Evolutionary conservation across 176 grass and related monocot genomes (phyloP), one percentile per base, ranked within the genome.

Genomic region (Tillandsia leiboldiana): DNA sequence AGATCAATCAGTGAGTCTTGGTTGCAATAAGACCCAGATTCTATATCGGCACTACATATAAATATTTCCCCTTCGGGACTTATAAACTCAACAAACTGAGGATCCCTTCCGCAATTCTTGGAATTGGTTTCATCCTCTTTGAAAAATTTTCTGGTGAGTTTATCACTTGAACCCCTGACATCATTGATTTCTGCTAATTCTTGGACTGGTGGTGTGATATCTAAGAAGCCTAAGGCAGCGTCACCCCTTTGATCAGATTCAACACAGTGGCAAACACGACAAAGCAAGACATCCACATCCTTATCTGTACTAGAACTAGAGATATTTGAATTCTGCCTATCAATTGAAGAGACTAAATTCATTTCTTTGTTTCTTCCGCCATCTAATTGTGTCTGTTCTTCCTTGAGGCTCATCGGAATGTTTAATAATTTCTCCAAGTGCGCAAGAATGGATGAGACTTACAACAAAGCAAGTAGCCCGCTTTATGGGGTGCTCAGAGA

Each of bases 31-130:
- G 77, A 77, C n/a, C 86, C 88, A 2, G 89, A 80, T 84, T 97
- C 93, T 1, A 87, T 49, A 12, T 92, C 93, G 20, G 73, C 67
- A 13, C 81, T 67, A 10, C 93, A 97, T 10, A 87, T 69, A 51
- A 97, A 97, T 70, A 92, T 85, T 66, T 97, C 89, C 33, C 93
- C 93, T 18, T 85, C 77, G 1, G 93, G 93, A 79, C 93, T 85
- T 49, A 85, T 14, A 22, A 97, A 88, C 79, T 97, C 73, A 1
- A 97, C 59, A 75, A 84, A 74, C 8, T 58, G 50, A 20, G 73
- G 26, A 42, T 51, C 64, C 17, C 68, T 51, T 3, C 47, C 0
- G 3, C 20, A 66, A 17, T 65, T 72, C 59, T 78, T 74, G 50
- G 73, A 49, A 61, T 12, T 20, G 15, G 4, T 50, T 48, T 3